phyloP scores from a whole-genome alignment of 2,329 filamentous ascomycete species.

The Pyricularia sp. region DNA sequence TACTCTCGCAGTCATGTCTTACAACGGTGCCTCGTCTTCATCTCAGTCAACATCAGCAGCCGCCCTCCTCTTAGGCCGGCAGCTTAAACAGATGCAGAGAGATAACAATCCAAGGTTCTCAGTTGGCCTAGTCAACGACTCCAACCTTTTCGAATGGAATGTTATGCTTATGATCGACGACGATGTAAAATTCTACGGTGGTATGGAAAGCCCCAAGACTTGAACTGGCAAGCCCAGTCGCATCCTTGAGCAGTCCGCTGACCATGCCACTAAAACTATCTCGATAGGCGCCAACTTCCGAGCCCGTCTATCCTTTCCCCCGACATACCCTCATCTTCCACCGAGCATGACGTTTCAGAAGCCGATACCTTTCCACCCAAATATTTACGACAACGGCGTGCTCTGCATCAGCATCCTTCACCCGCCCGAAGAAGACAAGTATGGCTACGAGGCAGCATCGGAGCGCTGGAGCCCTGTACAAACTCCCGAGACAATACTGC shows the following conservation, averaged over 20 bases:
- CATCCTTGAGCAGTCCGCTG: not conserved
- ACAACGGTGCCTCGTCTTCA: not conserved
- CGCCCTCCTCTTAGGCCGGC: conserved; percentile 62
- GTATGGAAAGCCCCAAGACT: conserved; percentile 33
- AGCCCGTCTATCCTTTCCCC: conserved; percentile 69
- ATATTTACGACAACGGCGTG: conserved; percentile 75
- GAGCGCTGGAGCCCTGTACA: conserved; percentile 95
- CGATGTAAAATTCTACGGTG: conserved; percentile 86
- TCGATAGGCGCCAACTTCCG: conserved; percentile 76
- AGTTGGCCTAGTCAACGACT: conserved; percentile 72
- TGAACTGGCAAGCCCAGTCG: not conserved
- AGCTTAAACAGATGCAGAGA: conserved; percentile 88
- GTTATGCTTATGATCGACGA: conserved; percentile 98
- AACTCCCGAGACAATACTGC: conserved; percentile 82
- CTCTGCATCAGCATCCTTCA: conserved; percentile 98
- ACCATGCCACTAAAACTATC: not conserved
- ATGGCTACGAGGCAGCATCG: conserved; percentile 78
- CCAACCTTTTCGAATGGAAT: conserved; percentile 94
- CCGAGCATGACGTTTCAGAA: conserved; percentile 78
- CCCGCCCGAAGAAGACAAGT: conserved; percentile 84
- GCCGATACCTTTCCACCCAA: conserved; percentile 83
- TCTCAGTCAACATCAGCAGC: conserved; percentile 30
- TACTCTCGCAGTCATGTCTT: conserved; percentile 4
- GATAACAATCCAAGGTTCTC: conserved; percentile 90
- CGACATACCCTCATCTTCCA: conserved; percentile 74